A percentile compares a stretch with the other conserved stretches of the same genome.
Conservation (phyloP, 306 rosid species). For the Prunus persica region DNA sequence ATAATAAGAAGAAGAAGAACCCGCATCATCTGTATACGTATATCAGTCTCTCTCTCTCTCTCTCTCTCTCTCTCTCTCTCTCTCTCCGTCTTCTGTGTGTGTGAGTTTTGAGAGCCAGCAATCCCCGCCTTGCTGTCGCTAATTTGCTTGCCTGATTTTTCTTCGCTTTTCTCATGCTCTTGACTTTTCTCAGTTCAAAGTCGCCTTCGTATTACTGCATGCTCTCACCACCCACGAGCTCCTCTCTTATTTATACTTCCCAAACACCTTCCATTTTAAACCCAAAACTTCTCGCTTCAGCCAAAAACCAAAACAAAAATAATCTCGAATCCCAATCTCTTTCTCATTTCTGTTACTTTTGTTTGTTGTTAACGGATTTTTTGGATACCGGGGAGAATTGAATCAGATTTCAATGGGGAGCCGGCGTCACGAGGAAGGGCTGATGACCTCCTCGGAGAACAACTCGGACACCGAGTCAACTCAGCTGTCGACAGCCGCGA, state of each 20-base stretch:
- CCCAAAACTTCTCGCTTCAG: background rate
- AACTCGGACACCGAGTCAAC: slow-evolving; percentile 19
- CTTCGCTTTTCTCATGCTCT: background rate
- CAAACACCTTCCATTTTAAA: background rate
- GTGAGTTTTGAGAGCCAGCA: background rate
- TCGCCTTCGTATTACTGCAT: background rate
- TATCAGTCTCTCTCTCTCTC: too few relatives aligned
- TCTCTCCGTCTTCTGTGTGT: too few relatives aligned
- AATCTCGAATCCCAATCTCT: background rate
- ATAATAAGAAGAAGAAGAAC: too few relatives aligned
- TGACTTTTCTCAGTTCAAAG: background rate
- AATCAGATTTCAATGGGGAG: slow-evolving; percentile 3
- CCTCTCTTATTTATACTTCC: background rate
- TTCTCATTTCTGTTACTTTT: background rate
- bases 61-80: too few relatives aligned
- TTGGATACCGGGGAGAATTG: background rate
- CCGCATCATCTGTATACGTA: background rate
- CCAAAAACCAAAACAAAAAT: background rate
- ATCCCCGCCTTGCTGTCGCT: background rate
- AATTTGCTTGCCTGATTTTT: background rate
- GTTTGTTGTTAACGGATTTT: background rate
- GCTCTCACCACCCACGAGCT: background rate
- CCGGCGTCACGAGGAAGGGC: slow-evolving; percentile 1
- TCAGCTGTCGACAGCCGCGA: background rate
- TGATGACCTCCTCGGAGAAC: background rate